Conservation (phyloP, 2,329 filamentous ascomycete species). For the Coniochaeta ligniaria region DNA sequence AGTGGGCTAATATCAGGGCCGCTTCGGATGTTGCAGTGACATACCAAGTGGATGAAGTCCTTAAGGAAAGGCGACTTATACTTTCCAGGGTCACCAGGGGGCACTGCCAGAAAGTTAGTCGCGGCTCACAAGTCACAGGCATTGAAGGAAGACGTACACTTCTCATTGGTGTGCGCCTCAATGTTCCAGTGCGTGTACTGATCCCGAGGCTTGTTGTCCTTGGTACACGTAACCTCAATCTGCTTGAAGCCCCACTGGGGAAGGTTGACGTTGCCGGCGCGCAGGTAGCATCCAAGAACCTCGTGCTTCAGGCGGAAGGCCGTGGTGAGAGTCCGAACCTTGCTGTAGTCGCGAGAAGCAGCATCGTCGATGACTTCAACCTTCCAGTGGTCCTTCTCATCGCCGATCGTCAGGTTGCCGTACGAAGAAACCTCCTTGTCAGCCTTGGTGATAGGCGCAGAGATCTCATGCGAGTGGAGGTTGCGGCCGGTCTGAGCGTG, state of each 20-base stretch:
- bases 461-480: constrained; percentile 86
- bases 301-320: constrained; percentile 83
- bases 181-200: constrained; percentile 99
- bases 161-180: constrained; percentile 90
- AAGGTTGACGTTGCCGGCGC: constrained; percentile 90
- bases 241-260: constrained; percentile 99
- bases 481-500: constrained; percentile 96
- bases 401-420: constrained; percentile 89
- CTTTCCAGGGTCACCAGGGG: constrained; percentile 77
- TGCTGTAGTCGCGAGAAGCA: constrained; percentile 76
- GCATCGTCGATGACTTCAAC: constrained; percentile 89
- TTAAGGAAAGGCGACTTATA: constrained; percentile 97
- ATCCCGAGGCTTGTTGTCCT: constrained; percentile 86
- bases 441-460: constrained; percentile 81
- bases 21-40: background rate
- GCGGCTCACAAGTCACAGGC: background rate
- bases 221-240: constrained; percentile 93
- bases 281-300: constrained; percentile 82
- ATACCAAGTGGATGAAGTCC: constrained; percentile 75
- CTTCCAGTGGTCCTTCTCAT: constrained; percentile 96
- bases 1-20: background rate
- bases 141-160: constrained; percentile 47
- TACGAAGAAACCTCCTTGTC: constrained; percentile 94
- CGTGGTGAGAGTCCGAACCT: constrained; percentile 84
- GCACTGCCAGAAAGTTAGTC: constrained; percentile 51